Evolutionary conservation across 2,329 filamentous ascomycete genomes (phyloP).

Genomic region (Pestalotiopsis sp.): DNA sequence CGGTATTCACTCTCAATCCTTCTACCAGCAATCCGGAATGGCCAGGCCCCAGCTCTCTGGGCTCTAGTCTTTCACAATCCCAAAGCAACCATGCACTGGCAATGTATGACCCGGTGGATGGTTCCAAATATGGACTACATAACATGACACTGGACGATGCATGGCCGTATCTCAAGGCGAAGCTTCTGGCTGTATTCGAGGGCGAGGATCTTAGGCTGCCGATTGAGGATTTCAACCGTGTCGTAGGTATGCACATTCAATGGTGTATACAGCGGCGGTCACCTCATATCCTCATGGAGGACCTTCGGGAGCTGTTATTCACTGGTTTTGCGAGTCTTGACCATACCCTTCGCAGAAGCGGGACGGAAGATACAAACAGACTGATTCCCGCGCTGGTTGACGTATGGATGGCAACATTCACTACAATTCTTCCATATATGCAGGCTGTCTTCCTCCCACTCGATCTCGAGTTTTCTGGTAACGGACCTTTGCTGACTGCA

Average conservation of each 20-base stretch:
- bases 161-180: conserved; percentile 78
- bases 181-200: conserved; percentile 77
- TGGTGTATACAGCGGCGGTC: conserved; percentile 75
- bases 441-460: conserved; percentile 93
- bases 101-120: conserved; percentile 53
- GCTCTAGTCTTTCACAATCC: conserved; percentile 29
- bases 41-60: conserved; percentile 55
- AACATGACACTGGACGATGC: conserved; percentile 78
- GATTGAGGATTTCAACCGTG: conserved; percentile 79
- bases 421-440: conserved; percentile 86
- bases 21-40: conserved; percentile 42
- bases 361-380: conserved; percentile 68
- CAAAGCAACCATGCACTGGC: conserved; percentile 47
- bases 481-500: conserved; percentile 74
- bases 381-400: conserved; percentile 91
- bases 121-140: conserved; percentile 63
- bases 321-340: conserved; percentile 87
- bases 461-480: conserved; percentile 89
- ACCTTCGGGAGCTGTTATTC: conserved; percentile 72
- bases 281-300: conserved; percentile 72
- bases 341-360: conserved; percentile 73
- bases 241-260: conserved; percentile 78
- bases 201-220: conserved; percentile 79
- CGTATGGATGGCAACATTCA: conserved; percentile 93
- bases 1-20: conserved; percentile 34